Evolutionary conservation across 345 rosid genomes (phyloP).

Genomic region (Salix udensis): DNA sequence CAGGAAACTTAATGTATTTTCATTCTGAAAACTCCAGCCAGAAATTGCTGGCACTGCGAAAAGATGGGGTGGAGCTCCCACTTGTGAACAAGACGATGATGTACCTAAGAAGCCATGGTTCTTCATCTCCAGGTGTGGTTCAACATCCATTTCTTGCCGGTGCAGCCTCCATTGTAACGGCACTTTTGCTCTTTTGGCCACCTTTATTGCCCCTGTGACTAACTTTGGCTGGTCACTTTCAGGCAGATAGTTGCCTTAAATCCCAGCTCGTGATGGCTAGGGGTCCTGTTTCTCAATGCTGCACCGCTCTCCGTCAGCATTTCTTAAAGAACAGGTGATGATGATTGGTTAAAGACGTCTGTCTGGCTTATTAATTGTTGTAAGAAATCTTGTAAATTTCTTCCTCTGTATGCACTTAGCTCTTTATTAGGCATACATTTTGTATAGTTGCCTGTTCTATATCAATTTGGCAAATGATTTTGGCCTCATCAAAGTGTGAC

Average conservation of each 20-base stretch:
- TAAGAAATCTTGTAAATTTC: too few relatives aligned
- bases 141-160: slow-evolving; percentile 17
- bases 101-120: slow-evolving; percentile 42
- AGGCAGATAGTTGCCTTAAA: slow-evolving; percentile 25
- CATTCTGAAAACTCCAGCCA: slow-evolving; percentile 40
- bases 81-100: slow-evolving; percentile 77
- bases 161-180: slow-evolving; percentile 18
- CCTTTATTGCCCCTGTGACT: slow-evolving; percentile 25
- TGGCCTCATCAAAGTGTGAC: too few relatives aligned
- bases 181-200: slow-evolving; percentile 23
- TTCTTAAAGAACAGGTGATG: too few relatives aligned
- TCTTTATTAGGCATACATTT: too few relatives aligned
- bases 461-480: too few relatives aligned
- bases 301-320: not conserved
- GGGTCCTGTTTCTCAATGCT: not conserved
- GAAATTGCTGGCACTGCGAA: slow-evolving; percentile 63
- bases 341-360: too few relatives aligned
- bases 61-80: slow-evolving; percentile 68
- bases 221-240: slow-evolving; percentile 31
- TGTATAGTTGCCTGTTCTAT: too few relatives aligned
- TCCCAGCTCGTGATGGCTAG: slow-evolving; percentile 1
- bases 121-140: slow-evolving; percentile 38
- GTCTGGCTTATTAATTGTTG: too few relatives aligned
- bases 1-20: not conserved
- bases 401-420: too few relatives aligned